phyloP scores from a whole-genome alignment of 2,329 filamentous ascomycete species.

The Penicillium sp. region DNA sequence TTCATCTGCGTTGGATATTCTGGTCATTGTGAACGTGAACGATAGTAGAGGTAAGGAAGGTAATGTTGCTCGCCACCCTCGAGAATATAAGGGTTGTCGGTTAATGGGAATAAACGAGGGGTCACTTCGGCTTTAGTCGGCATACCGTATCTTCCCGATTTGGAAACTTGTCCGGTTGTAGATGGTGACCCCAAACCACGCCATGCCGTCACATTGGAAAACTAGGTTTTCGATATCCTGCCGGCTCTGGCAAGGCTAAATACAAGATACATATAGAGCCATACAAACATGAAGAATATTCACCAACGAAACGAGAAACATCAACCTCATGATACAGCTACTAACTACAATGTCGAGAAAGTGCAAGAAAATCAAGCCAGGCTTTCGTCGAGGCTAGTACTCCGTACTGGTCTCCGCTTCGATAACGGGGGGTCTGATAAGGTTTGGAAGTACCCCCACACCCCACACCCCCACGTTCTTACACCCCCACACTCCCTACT shows the following conservation, averaged over 20 bases:
- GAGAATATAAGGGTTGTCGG: not conserved
- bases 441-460: too few relatives aligned
- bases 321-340: not conserved
- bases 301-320: not conserved
- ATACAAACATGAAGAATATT: not conserved
- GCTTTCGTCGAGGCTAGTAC: not conserved
- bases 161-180: not conserved
- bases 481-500: too few relatives aligned
- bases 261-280: not conserved
- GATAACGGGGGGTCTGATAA: too few relatives aligned
- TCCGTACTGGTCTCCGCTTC: too few relatives aligned
- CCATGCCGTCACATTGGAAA: not conserved
- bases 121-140: not conserved
- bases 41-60: not conserved
- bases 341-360: not conserved
- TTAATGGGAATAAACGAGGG: not conserved
- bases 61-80: not conserved
- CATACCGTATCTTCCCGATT: not conserved
- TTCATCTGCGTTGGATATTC: not conserved
- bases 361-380: not conserved
- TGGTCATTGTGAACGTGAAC: not conserved
- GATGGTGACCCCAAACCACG: not conserved
- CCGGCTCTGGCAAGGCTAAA: not conserved
- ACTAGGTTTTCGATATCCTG: not conserved
- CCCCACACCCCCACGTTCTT: too few relatives aligned